Base-by-base conservation (phyloP, 2,329 filamentous ascomycete species). In the Sordariomycetes sp. region DNA sequence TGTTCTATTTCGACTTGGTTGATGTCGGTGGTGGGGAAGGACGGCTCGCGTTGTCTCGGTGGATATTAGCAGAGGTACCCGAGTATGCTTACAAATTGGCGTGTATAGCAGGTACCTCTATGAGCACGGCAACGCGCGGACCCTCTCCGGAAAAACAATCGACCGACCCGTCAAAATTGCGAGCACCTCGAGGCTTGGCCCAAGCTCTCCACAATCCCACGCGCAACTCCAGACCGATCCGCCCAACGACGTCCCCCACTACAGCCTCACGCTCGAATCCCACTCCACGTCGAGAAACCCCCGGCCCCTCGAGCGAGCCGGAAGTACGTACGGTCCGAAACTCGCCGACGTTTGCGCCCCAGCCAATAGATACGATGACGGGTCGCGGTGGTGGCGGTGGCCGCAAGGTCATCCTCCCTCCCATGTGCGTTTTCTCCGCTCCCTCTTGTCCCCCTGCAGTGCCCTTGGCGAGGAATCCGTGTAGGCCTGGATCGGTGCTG, bases 321-420 rank as follows among this genome's bases (percentile, higher is more conserved):
- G 6, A n/a, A 42, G n/a, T n/a, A 15, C 39, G 13, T 7, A 15
- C n/a, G 6, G 15, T 45, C n/a, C 15, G n/a, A 45, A 13, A 4
- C n/a, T 2, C n/a, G 15, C 39, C 39, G 15, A n/a, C 3, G n/a
- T 45, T n/a, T n/a, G 17, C 15, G 15, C 17, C 10, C 13, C 39
- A n/a, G 17, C 3, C 15, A 17, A 35, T 10, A 13, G 20, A 22
- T 64, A 72, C 63, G 59, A 83, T 83, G 80, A 79, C 78, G 64
- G 80, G 80, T 66, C 78, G 80, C 65, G 78, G 77, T 65, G 79
- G 78, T 67, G 79, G 76, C 66, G 77, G 79, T 67, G 76, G 77
- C 65, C 79, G 80, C 71, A 78, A 80, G 65, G 79, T 83, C 63
- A 68, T 84, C 64, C 73, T 83, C 57, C 79, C 79, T 59, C 81